These are phyloP conservation scores for Penstemon eatonii DNA, from an alignment of 257 asterid genomes.

Conservation along the genomic window DNA sequence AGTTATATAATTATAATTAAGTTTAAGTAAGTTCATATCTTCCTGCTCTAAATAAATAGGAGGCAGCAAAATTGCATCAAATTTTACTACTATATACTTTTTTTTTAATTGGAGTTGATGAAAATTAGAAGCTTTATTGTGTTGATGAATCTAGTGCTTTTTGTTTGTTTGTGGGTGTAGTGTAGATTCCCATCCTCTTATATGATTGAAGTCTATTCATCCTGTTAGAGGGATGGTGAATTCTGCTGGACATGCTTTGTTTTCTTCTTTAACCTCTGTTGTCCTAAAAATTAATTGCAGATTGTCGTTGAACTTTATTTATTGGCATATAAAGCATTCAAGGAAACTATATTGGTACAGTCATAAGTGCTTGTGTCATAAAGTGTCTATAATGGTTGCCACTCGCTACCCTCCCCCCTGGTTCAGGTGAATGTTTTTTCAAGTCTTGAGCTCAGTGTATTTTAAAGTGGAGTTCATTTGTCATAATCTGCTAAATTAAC, in stretches of 20 bases:
- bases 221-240: slow-evolving; percentile 61
- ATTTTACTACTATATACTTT: background rate
- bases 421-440: slow-evolving; percentile 67
- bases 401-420: slow-evolving; percentile 69
- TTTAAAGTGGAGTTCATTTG: slow-evolving; percentile 7
- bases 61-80: slow-evolving; percentile 12
- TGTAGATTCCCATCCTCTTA: slow-evolving; percentile 38
- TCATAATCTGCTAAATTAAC: slow-evolving; percentile 15
- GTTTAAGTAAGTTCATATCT: slow-evolving; percentile 4
- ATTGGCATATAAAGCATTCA: slow-evolving; percentile 42
- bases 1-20: background rate
- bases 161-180: background rate
- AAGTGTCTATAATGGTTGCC: slow-evolving; percentile 63
- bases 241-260: slow-evolving; percentile 63
- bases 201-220: slow-evolving; percentile 54
- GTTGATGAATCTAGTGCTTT: slow-evolving; percentile 4
- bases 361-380: slow-evolving; percentile 43
- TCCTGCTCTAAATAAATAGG: background rate
- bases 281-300: slow-evolving; percentile 66
- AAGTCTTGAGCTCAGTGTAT: slow-evolving; percentile 8
- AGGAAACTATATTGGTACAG: slow-evolving; percentile 38
- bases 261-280: slow-evolving; percentile 69
- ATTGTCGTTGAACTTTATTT: slow-evolving; percentile 44
- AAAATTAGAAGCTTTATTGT: slow-evolving; percentile 10
- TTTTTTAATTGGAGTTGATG: background rate